These are phyloP conservation scores for Glycyrrhiza uralensis DNA, from an alignment of 306 rosid species.

Conservation along the genomic window DNA sequence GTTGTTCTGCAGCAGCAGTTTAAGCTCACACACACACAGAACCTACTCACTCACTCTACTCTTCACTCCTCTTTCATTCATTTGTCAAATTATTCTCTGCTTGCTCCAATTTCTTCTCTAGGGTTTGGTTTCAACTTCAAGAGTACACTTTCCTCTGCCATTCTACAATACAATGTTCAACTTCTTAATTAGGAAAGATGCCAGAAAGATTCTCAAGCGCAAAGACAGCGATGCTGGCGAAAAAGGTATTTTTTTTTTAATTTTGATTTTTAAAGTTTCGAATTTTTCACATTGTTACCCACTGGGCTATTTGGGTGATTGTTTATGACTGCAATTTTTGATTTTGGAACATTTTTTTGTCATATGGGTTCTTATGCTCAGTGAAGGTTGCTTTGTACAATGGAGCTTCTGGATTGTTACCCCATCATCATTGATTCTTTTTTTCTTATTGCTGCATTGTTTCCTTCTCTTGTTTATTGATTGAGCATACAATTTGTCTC, in stretches of 20 bases:
- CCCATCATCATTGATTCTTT: background rate
- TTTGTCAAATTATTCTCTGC: background rate
- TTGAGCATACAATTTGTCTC: background rate
- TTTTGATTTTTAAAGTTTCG: background rate
- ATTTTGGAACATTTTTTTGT: conserved; percentile 20
- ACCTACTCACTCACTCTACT: background rate
- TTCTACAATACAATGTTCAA: conserved; percentile 53
- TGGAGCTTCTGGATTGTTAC: conserved; percentile 12
- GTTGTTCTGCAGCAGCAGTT: background rate
- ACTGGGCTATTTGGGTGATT: conserved; percentile 1
- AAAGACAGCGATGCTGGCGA: conserved; percentile 97
- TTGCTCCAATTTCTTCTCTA: background rate
- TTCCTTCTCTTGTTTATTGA: background rate
- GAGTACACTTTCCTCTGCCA: background rate
- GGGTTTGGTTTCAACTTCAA: conserved; percentile 14
- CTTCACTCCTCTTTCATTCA: background rate
- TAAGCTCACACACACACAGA: background rate
- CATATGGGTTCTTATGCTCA: background rate
- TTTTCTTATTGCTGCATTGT: background rate
- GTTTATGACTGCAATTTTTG: conserved; percentile 16
- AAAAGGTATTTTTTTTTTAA: conserved; percentile 41
- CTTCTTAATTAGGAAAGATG: conserved; percentile 63
- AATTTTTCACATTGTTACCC: conserved; percentile 14
- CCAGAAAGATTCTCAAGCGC: conserved; percentile 88
- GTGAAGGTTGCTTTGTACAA: conserved; percentile 9